Evolutionary conservation across 176 grass and related monocot species (phyloP), one percentile per base, ranked within the genome.

Genomic region (Carex parvula): DNA sequence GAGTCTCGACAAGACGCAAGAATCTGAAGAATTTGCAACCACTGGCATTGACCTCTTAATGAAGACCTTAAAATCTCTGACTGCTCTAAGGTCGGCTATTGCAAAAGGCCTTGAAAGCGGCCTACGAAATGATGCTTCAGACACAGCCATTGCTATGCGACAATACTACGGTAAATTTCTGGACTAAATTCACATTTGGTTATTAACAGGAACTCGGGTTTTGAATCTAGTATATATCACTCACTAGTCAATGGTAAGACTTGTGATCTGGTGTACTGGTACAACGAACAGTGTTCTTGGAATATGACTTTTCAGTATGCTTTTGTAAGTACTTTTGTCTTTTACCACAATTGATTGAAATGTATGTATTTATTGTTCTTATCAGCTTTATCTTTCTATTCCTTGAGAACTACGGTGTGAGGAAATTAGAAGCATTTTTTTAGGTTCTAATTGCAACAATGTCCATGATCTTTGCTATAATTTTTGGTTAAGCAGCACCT

Each of bases 391-490:
- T 94, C 66, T 94, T 97, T 87, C 81, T 97, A 66, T 97, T 97
- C 88, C 84, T 97, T 46, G 92, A 97, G 88, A 97, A 92, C 65
- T 97, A 92, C 60, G 90, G 92, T 10, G 94, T 97, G 87, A 90
- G 94, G 75, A 97, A 97, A 89, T 42, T 97, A 39, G 94, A 97
- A 90, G 94, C 92, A 5, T 94, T 97, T 92, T 97, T 97, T 16
- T 92, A 83, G 21, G 69, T 97, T 72, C 84, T 97, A 67, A 90
- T 97, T 85, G 22, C 22, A 24, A 92, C 66, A 80, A 97, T 97
- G 90, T 92, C 84, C 59, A 0, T 94, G 70, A 89, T 92, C 33
- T 97, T 97, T 71, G 94, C 94, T 0, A 29, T 97, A 61, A 94
- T 97, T 92, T 97, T 97, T 75, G 91, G 92, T 87, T 88, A 97